A percentile compares a stretch with the other conserved stretches of the same genome.
Conservation (phyloP, 2,329 filamentous ascomycete species). For the Hypoxylon sp. region DNA sequence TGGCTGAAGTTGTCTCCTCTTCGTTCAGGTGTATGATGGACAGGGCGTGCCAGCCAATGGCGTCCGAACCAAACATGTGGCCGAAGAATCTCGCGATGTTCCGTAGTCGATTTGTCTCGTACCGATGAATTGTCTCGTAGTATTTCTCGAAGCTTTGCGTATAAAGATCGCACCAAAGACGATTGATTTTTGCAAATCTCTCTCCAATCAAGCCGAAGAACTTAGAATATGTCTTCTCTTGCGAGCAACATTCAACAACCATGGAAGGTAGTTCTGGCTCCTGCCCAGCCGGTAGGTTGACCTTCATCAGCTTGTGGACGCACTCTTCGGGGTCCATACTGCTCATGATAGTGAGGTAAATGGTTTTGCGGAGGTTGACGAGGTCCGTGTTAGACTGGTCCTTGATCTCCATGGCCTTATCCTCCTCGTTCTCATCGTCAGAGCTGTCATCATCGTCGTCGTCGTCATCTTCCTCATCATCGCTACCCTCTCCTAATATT, state of each 20-base stretch:
- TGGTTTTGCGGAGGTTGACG: conserved; percentile 91
- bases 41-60: conserved; percentile 91
- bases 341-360: conserved; percentile 98
- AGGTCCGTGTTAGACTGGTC: conserved; percentile 97
- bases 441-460: conserved; percentile 78
- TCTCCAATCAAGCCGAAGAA: conserved; percentile 97
- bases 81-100: conserved; percentile 97
- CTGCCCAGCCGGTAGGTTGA: conserved; percentile 86
- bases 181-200: conserved; percentile 94
- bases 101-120: conserved; percentile 93
- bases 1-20: conserved; percentile 95
- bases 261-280: conserved; percentile 94
- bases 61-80: conserved; percentile 87
- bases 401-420: conserved; percentile 92
- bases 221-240: conserved; percentile 97
- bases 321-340: conserved; percentile 96
- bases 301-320: conserved; percentile 95
- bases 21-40: conserved; percentile 90
- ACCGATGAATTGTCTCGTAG: conserved; percentile 97
- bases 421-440: conserved; percentile 79
- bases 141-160: conserved; percentile 91
- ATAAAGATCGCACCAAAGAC: conserved; percentile 93
- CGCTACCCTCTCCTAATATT: conserved; percentile 93
- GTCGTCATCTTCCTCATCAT: conserved; percentile 75
- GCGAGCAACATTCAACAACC: conserved; percentile 96